Percentiles rank a stretch among this genome's conserved stretches.
phyloP scores from a whole-genome alignment of 2,329 filamentous ascomycete genomes.

The Penicillium sp. region DNA sequence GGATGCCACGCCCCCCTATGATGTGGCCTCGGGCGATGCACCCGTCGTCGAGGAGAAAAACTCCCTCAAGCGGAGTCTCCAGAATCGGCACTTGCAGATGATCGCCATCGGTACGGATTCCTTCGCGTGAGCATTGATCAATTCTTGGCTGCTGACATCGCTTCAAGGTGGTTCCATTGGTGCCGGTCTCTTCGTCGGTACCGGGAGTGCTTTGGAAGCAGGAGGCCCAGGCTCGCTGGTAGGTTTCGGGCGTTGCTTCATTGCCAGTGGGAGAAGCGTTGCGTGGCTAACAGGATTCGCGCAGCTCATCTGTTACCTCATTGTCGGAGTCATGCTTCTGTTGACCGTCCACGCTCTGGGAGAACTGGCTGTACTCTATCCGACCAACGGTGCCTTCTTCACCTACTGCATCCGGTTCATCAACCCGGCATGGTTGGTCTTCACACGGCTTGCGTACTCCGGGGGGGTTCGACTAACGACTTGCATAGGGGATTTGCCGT shows the following conservation, averaged over 20 bases:
- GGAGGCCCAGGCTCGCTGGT: slow-evolving; percentile 77
- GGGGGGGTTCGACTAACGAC: no score
- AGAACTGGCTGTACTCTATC: slow-evolving; percentile 86
- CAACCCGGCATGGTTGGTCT: slow-evolving; percentile 84
- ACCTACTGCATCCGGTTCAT: slow-evolving; percentile 89
- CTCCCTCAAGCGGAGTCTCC: slow-evolving; percentile 74
- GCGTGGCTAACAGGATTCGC: no score
- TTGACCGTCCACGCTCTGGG: slow-evolving; percentile 89
- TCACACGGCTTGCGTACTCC: no score
- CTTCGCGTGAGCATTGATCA: slow-evolving; percentile 58
- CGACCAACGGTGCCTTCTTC: slow-evolving; percentile 87
- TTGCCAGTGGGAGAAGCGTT: no score
- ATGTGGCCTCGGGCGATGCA: neutral
- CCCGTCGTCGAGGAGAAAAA: slow-evolving; percentile 15
- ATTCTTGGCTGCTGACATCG: neutral
- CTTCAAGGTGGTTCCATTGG: slow-evolving; percentile 45
- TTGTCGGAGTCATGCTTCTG: slow-evolving; percentile 84
- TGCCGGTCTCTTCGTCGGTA: slow-evolving; percentile 83
- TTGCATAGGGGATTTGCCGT: slow-evolving; percentile 94
- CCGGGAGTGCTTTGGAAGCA: slow-evolving; percentile 64
- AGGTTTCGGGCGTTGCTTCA: no score
- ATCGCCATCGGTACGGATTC: slow-evolving; percentile 91
- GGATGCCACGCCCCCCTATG: slow-evolving; percentile 5
- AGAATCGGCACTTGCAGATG: slow-evolving; percentile 89
- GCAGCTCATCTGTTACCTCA: slow-evolving; percentile 72